Conservation (phyloP, 2,329 filamentous ascomycete genomes). For the Trichoderma brevicompactum region DNA sequence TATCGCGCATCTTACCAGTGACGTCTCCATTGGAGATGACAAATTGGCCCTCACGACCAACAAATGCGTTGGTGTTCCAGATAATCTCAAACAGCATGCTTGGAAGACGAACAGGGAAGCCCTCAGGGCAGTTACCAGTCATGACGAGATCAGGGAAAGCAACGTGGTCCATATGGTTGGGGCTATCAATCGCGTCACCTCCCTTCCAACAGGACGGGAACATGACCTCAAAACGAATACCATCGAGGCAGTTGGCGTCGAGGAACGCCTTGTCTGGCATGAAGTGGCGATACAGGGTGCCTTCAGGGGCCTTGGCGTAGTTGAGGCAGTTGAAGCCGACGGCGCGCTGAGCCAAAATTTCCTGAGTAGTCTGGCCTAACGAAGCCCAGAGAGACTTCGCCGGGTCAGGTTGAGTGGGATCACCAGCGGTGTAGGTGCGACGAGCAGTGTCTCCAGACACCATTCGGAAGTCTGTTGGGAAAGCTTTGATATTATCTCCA, state of each 20-base stretch:
- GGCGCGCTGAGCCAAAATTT: slow-evolving; percentile 75
- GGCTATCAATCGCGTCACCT: slow-evolving; percentile 60
- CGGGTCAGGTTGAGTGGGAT: slow-evolving; percentile 66
- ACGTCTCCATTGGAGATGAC: slow-evolving; percentile 78
- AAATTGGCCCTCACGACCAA: slow-evolving; percentile 67
- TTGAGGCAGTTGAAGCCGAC: slow-evolving; percentile 95
- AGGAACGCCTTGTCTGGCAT: slow-evolving; percentile 79
- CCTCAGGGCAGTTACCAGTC: slow-evolving; percentile 73
- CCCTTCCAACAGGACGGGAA: slow-evolving; percentile 93
- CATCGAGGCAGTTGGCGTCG: slow-evolving; percentile 80
- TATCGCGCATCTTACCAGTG: slow-evolving; percentile 56
- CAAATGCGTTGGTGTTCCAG: slow-evolving; percentile 72
- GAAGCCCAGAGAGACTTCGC: slow-evolving; percentile 71
- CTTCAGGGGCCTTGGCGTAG: slow-evolving; percentile 69
- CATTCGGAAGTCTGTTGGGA: slow-evolving; percentile 80
- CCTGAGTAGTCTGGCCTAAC: slow-evolving; percentile 67
- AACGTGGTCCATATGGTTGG: slow-evolving; percentile 67
- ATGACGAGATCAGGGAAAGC: slow-evolving; percentile 79
- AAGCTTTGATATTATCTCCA: slow-evolving; percentile 67
- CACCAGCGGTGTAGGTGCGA: slow-evolving; percentile 71
- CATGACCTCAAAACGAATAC: slow-evolving; percentile 80
- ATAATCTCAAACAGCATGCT: slow-evolving; percentile 87
- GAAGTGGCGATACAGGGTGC: slow-evolving; percentile 78
- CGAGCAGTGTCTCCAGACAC: slow-evolving; percentile 72
- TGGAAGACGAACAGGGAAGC: slow-evolving; percentile 69